Evolutionary conservation across 83 land plant genomes (phyloP), one percentile per base, ranked within the genome.

Genomic region (Picea abies): DNA sequence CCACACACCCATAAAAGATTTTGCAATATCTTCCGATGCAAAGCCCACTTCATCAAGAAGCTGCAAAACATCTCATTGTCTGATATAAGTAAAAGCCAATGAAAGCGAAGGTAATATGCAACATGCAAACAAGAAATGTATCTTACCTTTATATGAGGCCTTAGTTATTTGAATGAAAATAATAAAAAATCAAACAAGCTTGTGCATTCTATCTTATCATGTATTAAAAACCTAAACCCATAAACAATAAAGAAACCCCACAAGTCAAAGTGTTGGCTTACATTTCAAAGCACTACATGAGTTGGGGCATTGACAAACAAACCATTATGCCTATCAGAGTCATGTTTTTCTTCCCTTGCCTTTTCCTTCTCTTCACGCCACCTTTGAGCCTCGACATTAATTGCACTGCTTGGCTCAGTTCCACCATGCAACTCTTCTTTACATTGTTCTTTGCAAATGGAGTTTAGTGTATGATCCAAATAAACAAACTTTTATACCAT

Each of bases 401-500:
- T 14, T 16, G 17, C 23, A 39, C 19, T 71, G 47, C 19, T 39
- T 35, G 49, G 76, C 32, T 71, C 49, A 71, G 1, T 39, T 37
- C 76, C 47, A 39, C 23, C 76, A 71, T 37, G 37, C 17, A 35
- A 16, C 39, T 37, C 47, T 70, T 70, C 76, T 39, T 44, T 16
- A 2, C 2, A 17, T 37, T 39, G 2, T 71, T 5, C 76, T 39
- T 71, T 44, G 17, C 20, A 17, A n/a, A n/a, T n/a, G n/a, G n/a
- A n/a, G n/a, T n/a, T n/a, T n/a, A n/a, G n/a, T n/a, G n/a, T n/a
- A n/a, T n/a, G n/a, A n/a, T 56, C 60, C 60, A 16, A 14, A 56
- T 56, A 56, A 14, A 56, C 3, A 56, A 56, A 71, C 75, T 49
- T 88, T 90, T 77, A 90, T 90, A 3, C 91, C 91, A 84, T 90